Base-by-base conservation (phyloP, 2,329 filamentous ascomycete genomes). In the Colletotrichum musicola region DNA sequence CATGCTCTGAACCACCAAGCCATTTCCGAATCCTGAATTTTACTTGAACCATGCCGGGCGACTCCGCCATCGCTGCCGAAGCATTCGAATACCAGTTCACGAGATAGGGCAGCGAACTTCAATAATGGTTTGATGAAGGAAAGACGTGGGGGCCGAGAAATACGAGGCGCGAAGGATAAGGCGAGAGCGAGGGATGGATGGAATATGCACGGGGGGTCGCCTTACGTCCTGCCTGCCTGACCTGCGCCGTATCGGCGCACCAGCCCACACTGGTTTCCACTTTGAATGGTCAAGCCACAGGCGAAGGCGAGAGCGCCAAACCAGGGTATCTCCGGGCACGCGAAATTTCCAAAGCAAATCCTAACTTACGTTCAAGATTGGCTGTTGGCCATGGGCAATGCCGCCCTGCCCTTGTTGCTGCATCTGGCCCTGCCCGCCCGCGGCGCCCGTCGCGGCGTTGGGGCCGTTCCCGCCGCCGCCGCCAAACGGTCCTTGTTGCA, bases 291-390 rank as follows among this genome's bases (percentile, higher is more conserved):
- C 66, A 60, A 66, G 62, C 66, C 56, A 61, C 66, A 66, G 25
- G 56, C 20, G 61, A 56, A 25, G 61, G 62, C 50, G 49, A 30
- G 22, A 49, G 56, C 56, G 44, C 47, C 59, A 60, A 38, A 35
- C 12, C 20, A 25, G 22, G 59, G 59, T 46, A 49, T n/a, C 25
- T 27, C 18, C 35, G 38, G 47, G 64, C 42, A 55, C 42, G 62
- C 55, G 30, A 56, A 46, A 25, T 49, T 56, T 7, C 25, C 6
- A 14, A 49, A n/a, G 53, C 40, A 42, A 59, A 56, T 30, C 22
- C 47, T 59, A 72, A 80, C 87, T 82, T 80, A 90, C 88, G 78
- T 93, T 93, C 61, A 97, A 81, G 73, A 97, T 97, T 4, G 93
- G 93, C 77, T 96, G 93, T 25, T 69, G 66, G 42, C 66, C 66